These are phyloP conservation scores for Polysphondylium violaceum DNA, from an alignment of 78 protist genomes.

Conservation along the genomic window DNA sequence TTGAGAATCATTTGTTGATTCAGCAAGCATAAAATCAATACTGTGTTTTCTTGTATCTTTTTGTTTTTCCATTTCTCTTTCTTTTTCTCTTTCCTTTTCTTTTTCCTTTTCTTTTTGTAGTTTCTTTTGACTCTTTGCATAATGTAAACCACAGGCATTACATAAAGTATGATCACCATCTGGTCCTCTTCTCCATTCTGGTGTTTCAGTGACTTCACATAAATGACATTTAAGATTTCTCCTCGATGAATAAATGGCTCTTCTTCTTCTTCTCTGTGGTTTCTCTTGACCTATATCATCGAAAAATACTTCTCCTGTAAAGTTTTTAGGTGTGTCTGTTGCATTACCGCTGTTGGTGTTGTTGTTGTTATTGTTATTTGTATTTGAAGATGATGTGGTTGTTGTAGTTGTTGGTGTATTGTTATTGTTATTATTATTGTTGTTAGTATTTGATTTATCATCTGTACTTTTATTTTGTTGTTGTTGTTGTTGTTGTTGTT, in stretches of 20 bases:
- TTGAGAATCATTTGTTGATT: constrained; percentile 1
- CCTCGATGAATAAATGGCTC: constrained; percentile 68
- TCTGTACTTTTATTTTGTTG: neutral
- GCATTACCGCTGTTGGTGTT: neutral
- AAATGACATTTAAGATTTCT: constrained; percentile 75
- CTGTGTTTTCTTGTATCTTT: constrained; percentile 45
- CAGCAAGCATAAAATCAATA: constrained; percentile 34
- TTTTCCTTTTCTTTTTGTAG: constrained; percentile 39
- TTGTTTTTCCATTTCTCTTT: constrained; percentile 31
- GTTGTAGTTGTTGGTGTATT: constrained; percentile 1
- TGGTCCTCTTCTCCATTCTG: constrained; percentile 83
- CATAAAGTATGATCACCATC: constrained; percentile 76
- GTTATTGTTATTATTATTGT: constrained; percentile 15
- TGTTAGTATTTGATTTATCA: constrained; percentile 13
- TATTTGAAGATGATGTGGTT: neutral
- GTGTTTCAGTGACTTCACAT: constrained; percentile 80
- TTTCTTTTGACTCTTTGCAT: constrained; percentile 73
- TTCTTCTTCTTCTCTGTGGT: constrained; percentile 71
- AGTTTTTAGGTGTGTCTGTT: constrained; percentile 33
- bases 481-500: neutral
- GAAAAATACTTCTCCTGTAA: constrained; percentile 65
- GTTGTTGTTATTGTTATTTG: neutral
- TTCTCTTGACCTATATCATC: constrained; percentile 56
- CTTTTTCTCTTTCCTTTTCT: constrained; percentile 40
- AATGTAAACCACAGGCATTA: constrained; percentile 77